Evolutionary conservation across 2,329 filamentous ascomycete genomes (phyloP).

Genomic region (Phoma sp.): DNA sequence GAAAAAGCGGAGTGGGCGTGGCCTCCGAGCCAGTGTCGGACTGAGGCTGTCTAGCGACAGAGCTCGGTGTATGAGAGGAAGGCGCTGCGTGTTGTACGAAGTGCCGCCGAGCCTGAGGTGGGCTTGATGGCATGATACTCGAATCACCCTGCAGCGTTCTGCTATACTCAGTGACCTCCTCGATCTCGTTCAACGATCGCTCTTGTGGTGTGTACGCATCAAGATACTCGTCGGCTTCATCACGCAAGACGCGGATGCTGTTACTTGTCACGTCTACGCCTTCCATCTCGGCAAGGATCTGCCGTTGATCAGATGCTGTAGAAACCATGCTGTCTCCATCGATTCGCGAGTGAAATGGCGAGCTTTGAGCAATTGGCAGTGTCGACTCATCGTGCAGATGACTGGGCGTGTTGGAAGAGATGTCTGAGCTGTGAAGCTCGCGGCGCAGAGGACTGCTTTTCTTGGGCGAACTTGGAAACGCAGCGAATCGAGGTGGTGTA

Average conservation of each 20-base stretch:
- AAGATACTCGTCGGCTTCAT: conserved; percentile 43
- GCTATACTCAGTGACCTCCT: conserved; percentile 45
- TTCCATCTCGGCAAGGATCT: conserved; percentile 41
- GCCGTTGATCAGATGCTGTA: conserved; percentile 40
- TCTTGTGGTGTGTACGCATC: conserved; percentile 43
- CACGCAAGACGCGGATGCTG: conserved; percentile 39
- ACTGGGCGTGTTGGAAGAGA: conserved; percentile 29
- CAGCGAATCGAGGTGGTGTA: conserved; percentile 40
- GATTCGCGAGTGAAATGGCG: conserved; percentile 41
- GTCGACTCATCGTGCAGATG: conserved; percentile 37
- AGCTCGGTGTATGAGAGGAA: conserved; percentile 18
- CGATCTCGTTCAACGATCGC: conserved; percentile 40
- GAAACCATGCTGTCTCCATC: conserved; percentile 35
- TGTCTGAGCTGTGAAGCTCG: conserved; percentile 37
- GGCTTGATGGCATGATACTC: conserved; percentile 30
- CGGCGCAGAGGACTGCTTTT: conserved; percentile 45
- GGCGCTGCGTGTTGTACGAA: conserved; percentile 28
- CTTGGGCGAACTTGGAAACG: conserved; percentile 34
- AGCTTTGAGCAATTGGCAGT: conserved; percentile 40
- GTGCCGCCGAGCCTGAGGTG: conserved; percentile 26
- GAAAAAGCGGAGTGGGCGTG: conserved; percentile 23
- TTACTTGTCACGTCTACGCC: conserved; percentile 30
- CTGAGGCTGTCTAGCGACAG: neutral
- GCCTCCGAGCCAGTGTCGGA: conserved; percentile 3
- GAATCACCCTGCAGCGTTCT: conserved; percentile 25